Base-by-base conservation (phyloP, 2,329 filamentous ascomycete genomes). In the Saccharata proteae region DNA sequence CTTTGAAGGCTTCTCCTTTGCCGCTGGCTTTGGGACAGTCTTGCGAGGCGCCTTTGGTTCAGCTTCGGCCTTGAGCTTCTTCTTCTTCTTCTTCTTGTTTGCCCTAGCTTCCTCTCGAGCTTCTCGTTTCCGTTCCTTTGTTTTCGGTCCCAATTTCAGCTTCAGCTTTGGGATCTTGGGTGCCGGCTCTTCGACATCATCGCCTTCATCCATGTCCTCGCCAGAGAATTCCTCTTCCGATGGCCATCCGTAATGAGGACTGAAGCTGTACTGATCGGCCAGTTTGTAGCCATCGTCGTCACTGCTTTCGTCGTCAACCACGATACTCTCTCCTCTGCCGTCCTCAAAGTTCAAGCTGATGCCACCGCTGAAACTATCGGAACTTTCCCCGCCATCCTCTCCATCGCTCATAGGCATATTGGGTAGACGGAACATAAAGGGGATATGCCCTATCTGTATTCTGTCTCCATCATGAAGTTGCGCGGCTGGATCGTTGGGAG, bases 271-370 rank as follows among this genome's bases (percentile, higher is more conserved):
- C n/a, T 21, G 19, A 5, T 35, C 29, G 7, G 28, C 24, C 16
- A 26, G 31, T 17, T 21, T 27, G 24, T 22, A 35, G 19, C 31
- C 31, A n/a, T n/a, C n/a, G 22, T 35, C 33, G 16, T 34, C 32
- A 23, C 36, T 33, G 26, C 31, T 36, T 16, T 42, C 35, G 15
- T 43, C 41, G 23, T 49, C 42, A 15, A 47, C 61, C 23, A 48
- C 56, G 36, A 71, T 65, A 19, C 65, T 71, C 35, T 67, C 62
- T 23, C 70, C 69, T 37, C 71, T 64, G 1, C 69, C 66, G 46
- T 71, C 69, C 45, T 79, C 74, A 43, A 82, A 82, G 34, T 77
- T 74, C 39, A 81, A 77, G 49, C 76, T 81, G 74, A 82, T 82
- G 40, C 76, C 62, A 38, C 65, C 67, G 27, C 57, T 60, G 17